phyloP scores from a whole-genome alignment of 2,329 filamentous ascomycete species.

The Verticillium dahliae region DNA sequence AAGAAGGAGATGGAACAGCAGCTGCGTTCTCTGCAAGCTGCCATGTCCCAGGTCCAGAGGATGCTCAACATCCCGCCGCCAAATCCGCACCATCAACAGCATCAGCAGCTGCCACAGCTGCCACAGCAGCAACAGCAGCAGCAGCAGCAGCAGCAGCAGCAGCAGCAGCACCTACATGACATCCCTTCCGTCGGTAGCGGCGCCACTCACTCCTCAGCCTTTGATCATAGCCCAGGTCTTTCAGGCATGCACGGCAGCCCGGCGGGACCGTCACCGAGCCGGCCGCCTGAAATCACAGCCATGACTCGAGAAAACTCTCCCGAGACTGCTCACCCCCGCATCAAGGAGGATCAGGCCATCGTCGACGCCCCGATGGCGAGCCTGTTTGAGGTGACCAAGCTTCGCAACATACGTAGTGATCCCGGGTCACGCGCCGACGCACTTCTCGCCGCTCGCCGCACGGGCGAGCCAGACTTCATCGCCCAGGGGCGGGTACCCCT shows the following conservation, averaged over 20 bases:
- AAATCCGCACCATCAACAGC: slow-evolving; percentile 1
- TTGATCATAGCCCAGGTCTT: slow-evolving; percentile 8
- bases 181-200: background rate
- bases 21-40: slow-evolving; percentile 17
- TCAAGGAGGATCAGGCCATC: slow-evolving; percentile 23
- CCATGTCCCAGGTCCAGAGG: slow-evolving; percentile 18
- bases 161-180: background rate
- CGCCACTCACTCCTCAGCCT: background rate
- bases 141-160: background rate
- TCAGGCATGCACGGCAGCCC: slow-evolving; percentile 10
- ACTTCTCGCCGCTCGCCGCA: slow-evolving; percentile 18
- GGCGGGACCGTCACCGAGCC: slow-evolving; percentile 12
- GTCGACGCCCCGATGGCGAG: slow-evolving; percentile 46
- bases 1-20: slow-evolving; percentile 17
- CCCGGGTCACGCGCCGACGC: slow-evolving; percentile 17
- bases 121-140: background rate
- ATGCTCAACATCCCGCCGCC: slow-evolving; percentile 7
- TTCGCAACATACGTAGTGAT: slow-evolving; percentile 24
- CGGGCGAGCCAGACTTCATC: slow-evolving; percentile 31
- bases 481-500: slow-evolving; percentile 35
- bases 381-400: slow-evolving; percentile 42
- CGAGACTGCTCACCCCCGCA: slow-evolving; percentile 28
- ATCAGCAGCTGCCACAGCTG: background rate
- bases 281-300: slow-evolving; percentile 16
- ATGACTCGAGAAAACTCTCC: slow-evolving; percentile 26